A percentile compares a stretch with the other conserved stretches of the same genome.
Evolutionary conservation across 108 stramenopile genomes (phyloP).

Genomic region (Discostella stelligeroides): DNA sequence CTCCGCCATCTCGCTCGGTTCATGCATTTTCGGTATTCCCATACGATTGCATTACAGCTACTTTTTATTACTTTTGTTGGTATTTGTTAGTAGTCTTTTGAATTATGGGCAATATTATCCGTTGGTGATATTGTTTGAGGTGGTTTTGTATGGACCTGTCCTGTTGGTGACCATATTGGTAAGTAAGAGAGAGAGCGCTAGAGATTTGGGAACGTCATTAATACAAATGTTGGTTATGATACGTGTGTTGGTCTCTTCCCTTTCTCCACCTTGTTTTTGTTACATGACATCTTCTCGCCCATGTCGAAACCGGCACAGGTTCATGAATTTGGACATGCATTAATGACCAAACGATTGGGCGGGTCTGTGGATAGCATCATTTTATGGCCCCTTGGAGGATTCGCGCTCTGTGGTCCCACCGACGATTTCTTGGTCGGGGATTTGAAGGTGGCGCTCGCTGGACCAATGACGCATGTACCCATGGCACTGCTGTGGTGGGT

Average conservation of each 20-base stretch:
- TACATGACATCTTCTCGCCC: background rate
- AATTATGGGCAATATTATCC: conserved; percentile 23
- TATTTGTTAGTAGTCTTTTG: conserved; percentile 22
- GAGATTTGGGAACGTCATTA: too few relatives aligned
- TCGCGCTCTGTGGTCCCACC: conserved; percentile 48
- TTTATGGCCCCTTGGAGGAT: conserved; percentile 60
- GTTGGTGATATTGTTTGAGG: conserved; percentile 34
- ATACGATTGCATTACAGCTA: conserved; percentile 46
- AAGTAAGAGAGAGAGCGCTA: conserved; percentile 2
- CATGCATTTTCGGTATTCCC: conserved; percentile 39
- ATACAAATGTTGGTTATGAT: too few relatives aligned
- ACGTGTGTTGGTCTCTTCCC: too few relatives aligned
- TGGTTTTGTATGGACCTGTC: conserved; percentile 46
- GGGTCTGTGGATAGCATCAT: conserved; percentile 51
- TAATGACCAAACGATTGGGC: conserved; percentile 40
- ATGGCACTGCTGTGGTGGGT: conserved; percentile 52
- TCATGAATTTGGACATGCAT: conserved; percentile 59
- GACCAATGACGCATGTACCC: conserved; percentile 54
- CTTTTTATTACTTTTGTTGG: conserved; percentile 39
- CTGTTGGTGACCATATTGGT: conserved; percentile 41
- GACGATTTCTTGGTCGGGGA: conserved; percentile 36
- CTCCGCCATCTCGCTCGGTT: conserved; percentile 26
- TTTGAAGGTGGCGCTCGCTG: conserved; percentile 48
- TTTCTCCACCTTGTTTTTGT: background rate
- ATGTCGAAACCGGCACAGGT: conserved; percentile 5